Evolutionary conservation across 495 filamentous ascomycete species (phyloP), one percentile per base, ranked within the genome.

Genomic region (Entonaema liquescens): DNA sequence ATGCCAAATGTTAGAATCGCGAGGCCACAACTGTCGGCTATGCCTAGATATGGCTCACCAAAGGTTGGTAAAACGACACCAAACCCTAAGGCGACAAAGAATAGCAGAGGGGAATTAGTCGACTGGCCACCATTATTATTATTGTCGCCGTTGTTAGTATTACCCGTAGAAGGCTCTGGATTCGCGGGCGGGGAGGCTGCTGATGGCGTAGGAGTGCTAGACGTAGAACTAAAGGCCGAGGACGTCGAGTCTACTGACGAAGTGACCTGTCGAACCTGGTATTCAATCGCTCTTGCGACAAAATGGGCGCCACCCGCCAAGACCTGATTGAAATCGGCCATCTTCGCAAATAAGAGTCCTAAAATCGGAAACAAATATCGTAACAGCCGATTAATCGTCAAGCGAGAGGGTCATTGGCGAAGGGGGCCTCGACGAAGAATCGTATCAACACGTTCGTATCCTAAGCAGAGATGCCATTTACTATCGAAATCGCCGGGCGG

Each of bases 11-110:
- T 83, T 78, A 84, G 79, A 74, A 74, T 67, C 29, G 28, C 23
- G 17, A 54, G 19, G 6, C 21, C 12, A 53, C 28, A 36, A 15
- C 35, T 25, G 35, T 23, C 6, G n/a, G 28, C 23, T 50, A 26
- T 56, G 19, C 6, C 33, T 17, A 59, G 26, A 66, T 50, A 26
- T 35, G 42, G 70, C 87, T 83, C 86, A 98, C 95, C 95, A 99
- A 81, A 99, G 80, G 79, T 98, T 99, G 36, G 95, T 99, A 76
- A 99, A 21, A 99, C 95, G 25, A 99, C 96, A 62, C 95, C 95
- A 77, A 99, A 99, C 6, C 95, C 95, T 59, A 99, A 83, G 9
- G 96, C 95, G 29, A 99, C 95, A 78, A 99, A 98, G 78, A 99
- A 99, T 2, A 99, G 85, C 53, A 99, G 80, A 23, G 95, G 96